Evolutionary conservation across 352 stramenopile species (phyloP).

Genomic region (Phytophthora podocarpi): DNA sequence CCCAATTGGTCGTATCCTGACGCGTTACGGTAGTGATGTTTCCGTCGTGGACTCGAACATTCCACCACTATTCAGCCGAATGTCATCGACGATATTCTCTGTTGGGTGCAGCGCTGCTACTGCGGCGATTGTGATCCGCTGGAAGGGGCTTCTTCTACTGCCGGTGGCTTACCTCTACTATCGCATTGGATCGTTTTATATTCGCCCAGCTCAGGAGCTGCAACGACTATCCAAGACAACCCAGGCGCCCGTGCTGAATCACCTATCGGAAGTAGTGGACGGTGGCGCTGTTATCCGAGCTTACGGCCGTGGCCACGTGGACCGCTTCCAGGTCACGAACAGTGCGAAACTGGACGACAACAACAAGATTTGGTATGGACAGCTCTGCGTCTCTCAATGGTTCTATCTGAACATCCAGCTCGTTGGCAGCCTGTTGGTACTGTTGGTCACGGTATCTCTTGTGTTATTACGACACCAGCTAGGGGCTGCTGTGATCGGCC

Average conservation of each 20-base stretch:
- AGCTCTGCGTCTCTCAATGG: constrained; percentile 50
- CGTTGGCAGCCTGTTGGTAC: constrained; percentile 85
- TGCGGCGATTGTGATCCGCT: constrained; percentile 87
- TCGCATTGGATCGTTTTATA: constrained; percentile 44
- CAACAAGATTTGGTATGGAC: constrained; percentile 46
- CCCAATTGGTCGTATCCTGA: constrained; percentile 89
- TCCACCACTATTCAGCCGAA: constrained; percentile 44
- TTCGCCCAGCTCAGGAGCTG: constrained; percentile 58
- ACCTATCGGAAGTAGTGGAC: constrained; percentile 60
- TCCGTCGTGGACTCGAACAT: constrained; percentile 90
- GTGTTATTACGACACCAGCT: constrained; percentile 49
- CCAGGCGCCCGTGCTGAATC: constrained; percentile 51
- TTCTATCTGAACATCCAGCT: constrained; percentile 65
- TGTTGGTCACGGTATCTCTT: constrained; percentile 71
- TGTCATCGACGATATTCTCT: constrained; percentile 72
- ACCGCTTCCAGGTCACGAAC: constrained; percentile 44
- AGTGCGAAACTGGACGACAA: constrained; percentile 43
- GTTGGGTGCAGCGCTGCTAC: constrained; percentile 78
- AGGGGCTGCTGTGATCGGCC: constrained; percentile 63
- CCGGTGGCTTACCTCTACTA: constrained; percentile 87
- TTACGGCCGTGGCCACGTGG: constrained; percentile 47
- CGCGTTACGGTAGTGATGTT: constrained; percentile 91
- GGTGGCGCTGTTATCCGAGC: constrained; percentile 59
- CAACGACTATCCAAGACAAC: constrained; percentile 56
- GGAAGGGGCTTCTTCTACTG: constrained; percentile 79